phyloP scores from a whole-genome alignment of 805 yeast genomes.

The Saccharomycopsis sp. region DNA sequence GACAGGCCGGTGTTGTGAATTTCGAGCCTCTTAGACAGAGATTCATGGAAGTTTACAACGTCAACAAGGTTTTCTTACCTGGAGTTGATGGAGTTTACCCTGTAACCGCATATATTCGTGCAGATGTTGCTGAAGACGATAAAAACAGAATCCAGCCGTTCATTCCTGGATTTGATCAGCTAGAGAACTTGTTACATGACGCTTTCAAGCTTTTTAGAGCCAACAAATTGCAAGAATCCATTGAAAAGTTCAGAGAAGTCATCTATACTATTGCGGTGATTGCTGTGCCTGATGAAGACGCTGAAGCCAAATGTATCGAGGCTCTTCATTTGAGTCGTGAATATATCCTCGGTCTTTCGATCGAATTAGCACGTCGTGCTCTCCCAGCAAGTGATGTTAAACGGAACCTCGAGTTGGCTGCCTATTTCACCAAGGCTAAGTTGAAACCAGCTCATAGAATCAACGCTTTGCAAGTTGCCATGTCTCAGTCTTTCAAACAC shows the following conservation, averaged over 20 bases:
- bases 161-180: slow-evolving; percentile 64
- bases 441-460: slow-evolving; percentile 78
- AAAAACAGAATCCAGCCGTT: slow-evolving; percentile 50
- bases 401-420: slow-evolving; percentile 90
- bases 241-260: slow-evolving; percentile 68
- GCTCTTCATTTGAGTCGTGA: slow-evolving; percentile 73
- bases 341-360: slow-evolving; percentile 85
- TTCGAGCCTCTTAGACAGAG: slow-evolving; percentile 84
- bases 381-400: slow-evolving; percentile 65
- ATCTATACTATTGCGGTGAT: slow-evolving; percentile 68
- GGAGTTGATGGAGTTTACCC: slow-evolving; percentile 72
- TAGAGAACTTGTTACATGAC: slow-evolving; percentile 52
- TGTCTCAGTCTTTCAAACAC: slow-evolving; percentile 84
- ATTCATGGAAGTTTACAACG: slow-evolving; percentile 77
- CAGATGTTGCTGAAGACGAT: slow-evolving; percentile 51
- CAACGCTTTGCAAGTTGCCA: slow-evolving; percentile 90
- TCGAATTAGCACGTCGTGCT: slow-evolving; percentile 83
- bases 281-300: slow-evolving; percentile 66
- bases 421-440: slow-evolving; percentile 84
- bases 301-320: slow-evolving; percentile 68
- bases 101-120: slow-evolving; percentile 58
- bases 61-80: slow-evolving; percentile 69
- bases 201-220: slow-evolving; percentile 82
- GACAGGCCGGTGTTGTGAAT: slow-evolving; percentile 80
- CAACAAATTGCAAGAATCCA: slow-evolving; percentile 78